A percentile compares a stretch with the other conserved stretches of the same genome.
Evolutionary conservation across 805 yeast genomes (phyloP).

Genomic region (Suhomyces emberorum): DNA sequence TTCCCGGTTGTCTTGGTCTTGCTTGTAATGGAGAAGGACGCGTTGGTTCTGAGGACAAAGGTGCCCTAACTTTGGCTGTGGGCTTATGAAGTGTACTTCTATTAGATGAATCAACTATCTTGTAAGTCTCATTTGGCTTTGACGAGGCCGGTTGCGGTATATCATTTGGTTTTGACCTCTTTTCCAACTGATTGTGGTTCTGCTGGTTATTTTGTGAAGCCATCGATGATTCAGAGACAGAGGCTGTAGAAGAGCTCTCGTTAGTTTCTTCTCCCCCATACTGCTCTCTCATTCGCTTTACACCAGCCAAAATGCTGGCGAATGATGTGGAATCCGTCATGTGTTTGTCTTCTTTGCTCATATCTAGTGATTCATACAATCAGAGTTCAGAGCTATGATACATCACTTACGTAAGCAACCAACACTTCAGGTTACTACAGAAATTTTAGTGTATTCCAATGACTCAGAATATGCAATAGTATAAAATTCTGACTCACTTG

Average conservation of each 20-base stretch:
- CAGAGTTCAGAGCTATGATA: too few species aligned
- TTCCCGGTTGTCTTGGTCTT: neutral
- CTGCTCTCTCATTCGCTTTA: slow-evolving; percentile 53
- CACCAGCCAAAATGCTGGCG: slow-evolving; percentile 70
- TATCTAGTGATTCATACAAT: too few species aligned
- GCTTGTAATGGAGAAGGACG: neutral
- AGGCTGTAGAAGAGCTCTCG: neutral
- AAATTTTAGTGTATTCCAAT: too few species aligned
- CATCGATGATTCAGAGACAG: neutral
- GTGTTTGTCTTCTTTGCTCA: too few species aligned
- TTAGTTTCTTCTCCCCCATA: slow-evolving; percentile 17
- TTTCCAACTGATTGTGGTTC: neutral
- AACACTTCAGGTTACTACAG: too few species aligned
- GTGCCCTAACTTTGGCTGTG: neutral
- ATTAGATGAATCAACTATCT: neutral
- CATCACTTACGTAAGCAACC: too few species aligned
- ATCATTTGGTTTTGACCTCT: neutral
- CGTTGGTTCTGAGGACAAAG: neutral
- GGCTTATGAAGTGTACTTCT: neutral
- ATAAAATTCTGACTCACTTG: too few species aligned
- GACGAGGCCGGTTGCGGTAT: neutral
- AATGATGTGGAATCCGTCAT: slow-evolving; percentile 63
- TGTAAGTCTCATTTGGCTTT: neutral
- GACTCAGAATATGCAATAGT: too few species aligned
- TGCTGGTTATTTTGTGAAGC: neutral